Evolutionary conservation across 352 stramenopile genomes (phyloP).

Genomic region (Phytophthora fragariae): DNA sequence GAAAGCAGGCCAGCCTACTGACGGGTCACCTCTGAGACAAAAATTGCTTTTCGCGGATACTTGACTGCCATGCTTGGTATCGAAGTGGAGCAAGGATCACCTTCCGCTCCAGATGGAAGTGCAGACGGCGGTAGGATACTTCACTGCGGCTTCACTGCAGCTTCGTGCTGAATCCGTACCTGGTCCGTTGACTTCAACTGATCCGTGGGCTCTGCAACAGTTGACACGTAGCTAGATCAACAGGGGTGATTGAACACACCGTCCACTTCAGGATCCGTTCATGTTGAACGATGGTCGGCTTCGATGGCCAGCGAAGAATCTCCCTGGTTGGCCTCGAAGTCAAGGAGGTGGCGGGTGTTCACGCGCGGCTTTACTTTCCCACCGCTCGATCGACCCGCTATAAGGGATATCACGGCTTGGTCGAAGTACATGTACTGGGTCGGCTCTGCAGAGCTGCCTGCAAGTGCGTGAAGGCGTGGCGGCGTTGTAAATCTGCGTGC

Average conservation of each 20-base stretch:
- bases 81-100: conserved; percentile 1
- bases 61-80: conserved; percentile 7
- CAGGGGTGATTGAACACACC: too few species aligned
- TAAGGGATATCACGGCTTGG: conserved; percentile 13
- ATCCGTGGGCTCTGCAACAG: not conserved
- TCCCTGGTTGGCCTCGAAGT: too few species aligned
- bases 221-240: not conserved
- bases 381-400: conserved; percentile 37
- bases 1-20: too few species aligned
- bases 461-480: conserved; percentile 19
- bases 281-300: too few species aligned
- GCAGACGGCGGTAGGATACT: conserved; percentile 3
- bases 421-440: not conserved
- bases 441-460: not conserved
- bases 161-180: not conserved
- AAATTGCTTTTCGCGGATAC: not conserved
- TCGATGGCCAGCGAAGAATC: too few species aligned
- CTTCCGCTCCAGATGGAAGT: conserved; percentile 14
- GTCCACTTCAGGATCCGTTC: too few species aligned
- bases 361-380: conserved; percentile 29
- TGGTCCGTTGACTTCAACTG: conserved; percentile 20
- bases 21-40: too few species aligned
- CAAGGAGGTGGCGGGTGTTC: not conserved
- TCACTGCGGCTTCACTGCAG: conserved; percentile 3
- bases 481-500: conserved; percentile 9